These are phyloP conservation scores for Globisporangium paroecandrum DNA, from an alignment of 352 stramenopile genomes.

Conservation along the genomic window DNA sequence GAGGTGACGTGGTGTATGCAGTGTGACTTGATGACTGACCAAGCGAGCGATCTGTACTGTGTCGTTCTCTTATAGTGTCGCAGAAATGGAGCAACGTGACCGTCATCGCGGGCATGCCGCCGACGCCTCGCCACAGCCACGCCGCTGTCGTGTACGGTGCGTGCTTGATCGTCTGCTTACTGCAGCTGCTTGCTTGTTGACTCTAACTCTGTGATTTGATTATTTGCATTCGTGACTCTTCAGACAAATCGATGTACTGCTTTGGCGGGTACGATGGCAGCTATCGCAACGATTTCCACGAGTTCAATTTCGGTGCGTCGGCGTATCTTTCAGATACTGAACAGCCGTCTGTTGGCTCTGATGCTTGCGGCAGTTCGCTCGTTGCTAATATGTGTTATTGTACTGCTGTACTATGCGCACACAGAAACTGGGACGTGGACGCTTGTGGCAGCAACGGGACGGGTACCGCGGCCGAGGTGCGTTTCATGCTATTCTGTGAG, in stretches of 20 bases:
- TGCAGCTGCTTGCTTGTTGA: not conserved
- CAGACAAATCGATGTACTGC: conserved; percentile 84
- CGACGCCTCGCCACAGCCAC: conserved; percentile 94
- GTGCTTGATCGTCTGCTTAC: not conserved
- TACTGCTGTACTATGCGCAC: not conserved
- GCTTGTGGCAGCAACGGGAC: conserved; percentile 69
- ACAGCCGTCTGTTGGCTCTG: not conserved
- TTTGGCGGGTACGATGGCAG: conserved; percentile 95
- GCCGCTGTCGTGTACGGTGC: conserved; percentile 88
- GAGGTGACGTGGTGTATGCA: not conserved
- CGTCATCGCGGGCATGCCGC: conserved; percentile 78
- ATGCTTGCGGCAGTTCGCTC: not conserved
- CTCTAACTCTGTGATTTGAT: not conserved
- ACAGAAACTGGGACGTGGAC: conserved; percentile 85
- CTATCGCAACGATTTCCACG: conserved; percentile 95
- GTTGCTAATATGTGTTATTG: not conserved
- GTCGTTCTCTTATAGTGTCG: conserved; percentile 39
- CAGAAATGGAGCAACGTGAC: conserved; percentile 76
- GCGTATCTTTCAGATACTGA: not conserved
- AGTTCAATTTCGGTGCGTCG: conserved; percentile 90
- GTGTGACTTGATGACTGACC: conserved; percentile 1
- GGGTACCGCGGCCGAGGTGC: conserved; percentile 65
- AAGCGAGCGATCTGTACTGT: not conserved
- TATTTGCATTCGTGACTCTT: not conserved
- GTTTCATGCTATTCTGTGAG: not conserved